Conservation (phyloP, 176 grass and related monocot species). For the Bothriochloa decipiens region DNA sequence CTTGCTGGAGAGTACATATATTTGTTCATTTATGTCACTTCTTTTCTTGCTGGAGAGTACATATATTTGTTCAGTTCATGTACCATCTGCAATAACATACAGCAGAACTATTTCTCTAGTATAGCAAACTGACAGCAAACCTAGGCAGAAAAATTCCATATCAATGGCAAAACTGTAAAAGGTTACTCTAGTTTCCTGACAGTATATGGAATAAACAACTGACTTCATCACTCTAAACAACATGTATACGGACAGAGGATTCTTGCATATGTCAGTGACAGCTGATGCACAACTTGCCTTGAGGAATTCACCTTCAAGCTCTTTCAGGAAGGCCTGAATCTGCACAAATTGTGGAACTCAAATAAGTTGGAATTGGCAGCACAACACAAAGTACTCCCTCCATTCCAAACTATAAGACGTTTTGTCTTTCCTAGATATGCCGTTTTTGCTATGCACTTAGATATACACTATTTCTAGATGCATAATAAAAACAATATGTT, state of each 20-base stretch:
- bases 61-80: background rate
- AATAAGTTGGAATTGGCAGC: background rate
- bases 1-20: background rate
- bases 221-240: background rate
- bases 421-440: too few relatives aligned
- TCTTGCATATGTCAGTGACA: background rate
- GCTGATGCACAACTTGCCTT: conserved; percentile 59
- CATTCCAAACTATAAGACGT: too few relatives aligned
- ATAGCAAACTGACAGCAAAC: background rate
- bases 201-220: background rate
- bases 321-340: conserved; percentile 81
- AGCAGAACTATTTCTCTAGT: background rate
- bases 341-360: conserved; percentile 40
- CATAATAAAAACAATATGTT: too few relatives aligned
- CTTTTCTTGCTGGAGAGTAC: background rate
- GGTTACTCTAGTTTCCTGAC: background rate
- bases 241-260: background rate
- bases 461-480: too few relatives aligned
- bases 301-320: conserved; percentile 87
- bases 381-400: background rate
- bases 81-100: conserved; percentile 9
- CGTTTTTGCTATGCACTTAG: too few relatives aligned
- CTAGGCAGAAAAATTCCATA: background rate
- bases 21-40: conserved; percentile 6
- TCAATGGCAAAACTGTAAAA: background rate